A percentile compares a stretch with the other conserved stretches of the same genome.
Conservation (phyloP, 768 basidiomycete genomes). For the Lactarius vividus region DNA sequence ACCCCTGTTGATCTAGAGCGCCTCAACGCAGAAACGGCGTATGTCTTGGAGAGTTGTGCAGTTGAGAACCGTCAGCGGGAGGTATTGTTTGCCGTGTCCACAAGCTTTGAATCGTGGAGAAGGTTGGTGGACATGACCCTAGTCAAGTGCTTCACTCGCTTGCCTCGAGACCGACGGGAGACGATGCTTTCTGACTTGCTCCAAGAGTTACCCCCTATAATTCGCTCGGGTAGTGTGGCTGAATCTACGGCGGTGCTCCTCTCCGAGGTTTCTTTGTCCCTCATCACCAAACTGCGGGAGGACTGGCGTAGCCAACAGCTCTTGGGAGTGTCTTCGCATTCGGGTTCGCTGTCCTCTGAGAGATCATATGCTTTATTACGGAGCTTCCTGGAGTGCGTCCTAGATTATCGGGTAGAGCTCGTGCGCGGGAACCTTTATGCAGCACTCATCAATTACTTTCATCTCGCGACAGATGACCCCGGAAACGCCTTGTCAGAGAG, state of each 20-base stretch:
- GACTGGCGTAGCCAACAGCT: constrained; percentile 69
- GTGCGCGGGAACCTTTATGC: constrained; percentile 96
- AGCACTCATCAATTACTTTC: constrained; percentile 82
- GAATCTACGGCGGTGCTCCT: constrained; percentile 78
- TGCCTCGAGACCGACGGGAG: constrained; percentile 81
- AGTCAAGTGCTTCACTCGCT: constrained; percentile 79
- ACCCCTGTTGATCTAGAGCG: constrained; percentile 63
- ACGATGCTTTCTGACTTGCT: constrained; percentile 89
- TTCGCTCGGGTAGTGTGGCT: constrained; percentile 62
- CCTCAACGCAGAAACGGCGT: constrained; percentile 63
- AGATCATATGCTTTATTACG: constrained; percentile 72
- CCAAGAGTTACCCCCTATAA: constrained; percentile 69
- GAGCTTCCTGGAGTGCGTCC: constrained; percentile 68
- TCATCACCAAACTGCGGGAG: constrained; percentile 86
- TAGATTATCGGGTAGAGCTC: constrained; percentile 75
- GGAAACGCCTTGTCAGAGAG: neutral
- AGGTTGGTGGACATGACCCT: constrained; percentile 80
- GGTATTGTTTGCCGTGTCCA: constrained; percentile 65
- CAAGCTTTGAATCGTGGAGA: constrained; percentile 82
- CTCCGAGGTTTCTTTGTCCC: constrained; percentile 76
- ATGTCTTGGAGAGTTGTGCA: constrained; percentile 80
- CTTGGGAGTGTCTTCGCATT: constrained; percentile 62
- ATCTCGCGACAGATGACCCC: constrained; percentile 50
- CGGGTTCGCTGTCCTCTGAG: constrained; percentile 75
- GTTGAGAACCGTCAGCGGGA: constrained; percentile 87